These are phyloP conservation scores for Scutellaria galericulata DNA, from an alignment of 257 asterid species.

Conservation along the genomic window DNA sequence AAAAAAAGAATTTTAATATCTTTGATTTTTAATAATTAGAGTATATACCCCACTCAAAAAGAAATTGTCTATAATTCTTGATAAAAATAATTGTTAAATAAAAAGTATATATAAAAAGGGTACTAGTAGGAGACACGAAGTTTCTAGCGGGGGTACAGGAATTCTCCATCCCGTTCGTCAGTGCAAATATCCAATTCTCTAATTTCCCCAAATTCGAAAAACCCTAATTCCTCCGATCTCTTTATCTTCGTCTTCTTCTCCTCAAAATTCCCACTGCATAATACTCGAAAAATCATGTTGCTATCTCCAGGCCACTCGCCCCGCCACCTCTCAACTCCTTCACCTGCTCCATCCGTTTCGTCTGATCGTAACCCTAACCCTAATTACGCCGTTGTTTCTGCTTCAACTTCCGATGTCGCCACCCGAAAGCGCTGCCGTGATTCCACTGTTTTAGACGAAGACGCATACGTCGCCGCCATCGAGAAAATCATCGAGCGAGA, in stretches of 20 bases:
- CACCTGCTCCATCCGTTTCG: conserved; percentile 56
- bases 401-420: conserved; percentile 30
- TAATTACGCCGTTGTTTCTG: conserved; percentile 33
- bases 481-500: conserved; percentile 97
- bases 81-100: too few relatives aligned
- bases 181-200: too few relatives aligned
- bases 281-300: conserved; percentile 51
- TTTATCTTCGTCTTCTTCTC: conserved; percentile 15
- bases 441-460: conserved; percentile 76
- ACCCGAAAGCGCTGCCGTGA: conserved; percentile 48
- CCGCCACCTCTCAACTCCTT: conserved; percentile 83
- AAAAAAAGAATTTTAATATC: too few relatives aligned
- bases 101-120: too few relatives aligned
- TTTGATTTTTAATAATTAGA: too few relatives aligned
- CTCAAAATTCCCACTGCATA: not conserved
- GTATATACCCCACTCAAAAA: too few relatives aligned
- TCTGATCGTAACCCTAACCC: conserved; percentile 36
- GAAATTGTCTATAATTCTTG: too few relatives aligned
- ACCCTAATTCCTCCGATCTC: conserved; percentile 36
- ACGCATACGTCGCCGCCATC: conserved; percentile 77
- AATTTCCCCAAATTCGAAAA: not conserved
- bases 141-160: too few relatives aligned
- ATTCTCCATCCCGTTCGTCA: too few relatives aligned
- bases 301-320: conserved; percentile 91
- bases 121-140: too few relatives aligned